phyloP scores from a whole-genome alignment of 1,139 yeast species.

The Torulaspora pretoriensis region DNA sequence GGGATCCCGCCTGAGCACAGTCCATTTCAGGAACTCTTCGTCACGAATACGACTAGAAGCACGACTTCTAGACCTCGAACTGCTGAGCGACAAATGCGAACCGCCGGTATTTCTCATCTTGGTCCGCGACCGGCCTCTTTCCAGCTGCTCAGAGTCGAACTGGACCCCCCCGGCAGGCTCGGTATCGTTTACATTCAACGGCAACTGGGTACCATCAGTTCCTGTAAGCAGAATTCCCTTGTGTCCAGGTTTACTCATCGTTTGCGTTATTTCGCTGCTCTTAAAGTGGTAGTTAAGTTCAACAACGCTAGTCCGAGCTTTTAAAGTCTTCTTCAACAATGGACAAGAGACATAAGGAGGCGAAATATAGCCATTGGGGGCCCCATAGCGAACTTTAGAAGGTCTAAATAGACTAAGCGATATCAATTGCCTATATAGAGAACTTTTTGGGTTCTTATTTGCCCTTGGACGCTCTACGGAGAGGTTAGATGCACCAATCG shows the following conservation, averaged over 20 bases:
- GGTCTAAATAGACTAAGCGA: neutral
- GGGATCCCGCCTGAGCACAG: slow-evolving; percentile 33
- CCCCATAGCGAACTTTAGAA: neutral
- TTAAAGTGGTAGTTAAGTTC: neutral
- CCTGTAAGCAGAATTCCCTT: slow-evolving; percentile 25
- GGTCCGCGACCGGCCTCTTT: slow-evolving; percentile 32
- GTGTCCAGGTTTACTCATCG: slow-evolving; percentile 12
- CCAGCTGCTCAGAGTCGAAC: slow-evolving; percentile 29
- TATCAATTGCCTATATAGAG: neutral
- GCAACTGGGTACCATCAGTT: slow-evolving; percentile 21
- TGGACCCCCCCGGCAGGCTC: slow-evolving; percentile 20
- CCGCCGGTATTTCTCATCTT: slow-evolving; percentile 15
- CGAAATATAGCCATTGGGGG: neutral
- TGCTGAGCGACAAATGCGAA: slow-evolving; percentile 15
- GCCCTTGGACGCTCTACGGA: neutral
- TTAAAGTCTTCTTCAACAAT: neutral
- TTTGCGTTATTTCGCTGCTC: slow-evolving; percentile 2
- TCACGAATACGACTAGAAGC: slow-evolving; percentile 25
- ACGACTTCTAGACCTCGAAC: slow-evolving; percentile 28
- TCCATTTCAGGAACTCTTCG: slow-evolving; percentile 35
- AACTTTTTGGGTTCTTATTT: neutral
- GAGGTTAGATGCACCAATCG: no score
- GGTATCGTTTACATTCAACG: slow-evolving; percentile 1
- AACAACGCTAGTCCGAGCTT: slow-evolving; percentile 5
- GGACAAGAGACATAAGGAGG: neutral